A percentile compares a stretch with the other conserved stretches of the same genome.
These are phyloP conservation scores for Pulveroboletus sp. DNA, from an alignment of 768 basidiomycete species.

Conservation along the genomic window DNA sequence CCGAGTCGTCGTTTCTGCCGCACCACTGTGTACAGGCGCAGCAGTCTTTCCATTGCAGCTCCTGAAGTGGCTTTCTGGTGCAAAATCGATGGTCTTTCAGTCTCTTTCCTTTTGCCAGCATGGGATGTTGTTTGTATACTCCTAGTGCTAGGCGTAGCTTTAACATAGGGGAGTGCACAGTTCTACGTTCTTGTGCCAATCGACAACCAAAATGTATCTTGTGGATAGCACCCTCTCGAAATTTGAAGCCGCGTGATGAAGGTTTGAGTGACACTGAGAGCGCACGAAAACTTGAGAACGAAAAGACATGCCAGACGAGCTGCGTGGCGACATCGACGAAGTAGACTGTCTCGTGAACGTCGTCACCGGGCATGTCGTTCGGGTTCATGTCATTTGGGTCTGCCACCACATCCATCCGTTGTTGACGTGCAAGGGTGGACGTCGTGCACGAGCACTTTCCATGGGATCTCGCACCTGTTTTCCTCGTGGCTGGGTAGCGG, in stretches of 20 bases:
- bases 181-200: neutral
- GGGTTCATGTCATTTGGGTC: conserved; percentile 3
- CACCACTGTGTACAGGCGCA: conserved; percentile 32
- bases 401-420: conserved; percentile 31
- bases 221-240: neutral
- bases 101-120: conserved; percentile 8
- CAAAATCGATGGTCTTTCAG: conserved; percentile 14
- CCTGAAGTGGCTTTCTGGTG: conserved; percentile 32
- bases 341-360: too few relatives aligned
- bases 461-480: conserved; percentile 26
- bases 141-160: conserved; percentile 7
- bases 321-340: neutral
- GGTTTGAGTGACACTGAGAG: neutral
- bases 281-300: neutral
- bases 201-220: neutral
- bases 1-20: neutral
- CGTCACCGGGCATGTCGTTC: conserved; percentile 4
- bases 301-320: too few relatives aligned
- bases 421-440: too few relatives aligned
- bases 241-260: neutral
- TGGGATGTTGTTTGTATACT: neutral
- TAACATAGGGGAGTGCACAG: conserved; percentile 11
- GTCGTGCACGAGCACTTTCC: conserved; percentile 46
- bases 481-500: conserved; percentile 22
- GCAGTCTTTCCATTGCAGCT: conserved; percentile 25